Evolutionary conservation across 2,329 filamentous ascomycete genomes (phyloP).

Genomic region (Didymosphaeria variabile): DNA sequence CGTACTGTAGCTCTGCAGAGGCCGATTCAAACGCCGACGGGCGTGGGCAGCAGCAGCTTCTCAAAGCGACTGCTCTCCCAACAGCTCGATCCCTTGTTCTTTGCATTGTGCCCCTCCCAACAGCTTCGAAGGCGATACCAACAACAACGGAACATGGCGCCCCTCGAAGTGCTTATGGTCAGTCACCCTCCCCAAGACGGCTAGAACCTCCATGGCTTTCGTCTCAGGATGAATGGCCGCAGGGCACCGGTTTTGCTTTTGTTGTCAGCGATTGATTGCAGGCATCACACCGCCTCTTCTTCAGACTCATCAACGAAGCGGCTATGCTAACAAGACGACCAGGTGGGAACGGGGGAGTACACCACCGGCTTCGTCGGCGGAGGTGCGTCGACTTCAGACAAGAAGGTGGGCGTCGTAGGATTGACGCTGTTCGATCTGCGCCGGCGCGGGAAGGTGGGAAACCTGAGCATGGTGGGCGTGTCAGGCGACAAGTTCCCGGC

Average conservation of each 20-base stretch:
- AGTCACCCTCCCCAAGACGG: conserved; percentile 25
- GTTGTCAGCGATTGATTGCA: conserved; percentile 14
- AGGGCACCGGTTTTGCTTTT: conserved; percentile 18
- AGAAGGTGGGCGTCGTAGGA: conserved; percentile 94
- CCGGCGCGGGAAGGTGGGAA: conserved; percentile 84
- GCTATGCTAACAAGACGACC: conserved; percentile 39
- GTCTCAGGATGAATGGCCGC: conserved; percentile 23
- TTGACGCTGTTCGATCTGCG: conserved; percentile 89
- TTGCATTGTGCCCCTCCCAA: background rate
- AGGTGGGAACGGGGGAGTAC: conserved; percentile 93
- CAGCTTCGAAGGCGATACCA: conserved; percentile 3
- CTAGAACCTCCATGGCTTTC: conserved; percentile 16
- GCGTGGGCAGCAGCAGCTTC: background rate
- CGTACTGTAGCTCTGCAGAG: conserved; percentile 22
- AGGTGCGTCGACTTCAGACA: conserved; percentile 85
- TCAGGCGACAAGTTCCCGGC: conserved; percentile 90
- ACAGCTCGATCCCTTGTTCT: background rate
- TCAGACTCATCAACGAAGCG: background rate
- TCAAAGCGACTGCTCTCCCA: background rate
- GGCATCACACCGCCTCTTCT: conserved; percentile 22
- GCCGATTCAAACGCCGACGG: conserved; percentile 32
- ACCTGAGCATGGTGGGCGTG: conserved; percentile 88
- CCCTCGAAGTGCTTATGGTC: conserved; percentile 61
- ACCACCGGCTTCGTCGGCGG: conserved; percentile 92
- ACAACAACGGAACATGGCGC: conserved; percentile 52